These are phyloP conservation scores for Schizophyllum amplum DNA, from an alignment of 1,284 basidiomycete genomes.

Conservation along the genomic window DNA sequence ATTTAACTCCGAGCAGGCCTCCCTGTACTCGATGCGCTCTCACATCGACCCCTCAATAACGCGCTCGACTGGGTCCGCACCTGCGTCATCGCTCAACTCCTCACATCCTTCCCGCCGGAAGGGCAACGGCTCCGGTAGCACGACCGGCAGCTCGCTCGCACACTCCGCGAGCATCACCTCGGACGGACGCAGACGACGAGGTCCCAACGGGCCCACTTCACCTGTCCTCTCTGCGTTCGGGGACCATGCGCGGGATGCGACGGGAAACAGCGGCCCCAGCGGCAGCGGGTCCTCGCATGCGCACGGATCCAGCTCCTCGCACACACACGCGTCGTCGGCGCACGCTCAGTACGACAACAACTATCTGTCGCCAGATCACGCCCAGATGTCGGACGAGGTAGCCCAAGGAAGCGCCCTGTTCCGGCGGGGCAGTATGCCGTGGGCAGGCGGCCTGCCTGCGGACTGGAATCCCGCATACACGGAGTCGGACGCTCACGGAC, in stretches of 20 bases:
- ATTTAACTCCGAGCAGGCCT: neutral
- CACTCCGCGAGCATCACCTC: neutral
- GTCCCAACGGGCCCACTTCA: neutral
- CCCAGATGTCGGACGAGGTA: neutral
- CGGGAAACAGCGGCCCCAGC: neutral
- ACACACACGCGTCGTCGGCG: neutral
- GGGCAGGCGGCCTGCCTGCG: slow-evolving; percentile 11
- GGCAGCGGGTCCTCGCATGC: neutral
- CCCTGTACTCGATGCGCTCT: neutral
- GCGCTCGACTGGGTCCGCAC: neutral
- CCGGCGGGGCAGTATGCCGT: slow-evolving; percentile 1
- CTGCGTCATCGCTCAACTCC: neutral
- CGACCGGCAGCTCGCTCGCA: neutral
- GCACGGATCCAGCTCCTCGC: neutral
- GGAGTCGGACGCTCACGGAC: neutral
- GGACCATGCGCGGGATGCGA: neutral
- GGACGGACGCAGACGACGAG: neutral
- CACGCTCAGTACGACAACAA: neutral
- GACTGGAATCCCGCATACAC: slow-evolving; percentile 10
- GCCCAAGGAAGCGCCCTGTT: neutral
- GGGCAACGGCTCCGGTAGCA: neutral
- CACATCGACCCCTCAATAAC: neutral
- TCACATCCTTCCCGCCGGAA: neutral
- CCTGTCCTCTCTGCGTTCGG: neutral
- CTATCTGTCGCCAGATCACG: neutral